Conservation (phyloP, 1,284 basidiomycete species). For the Earliella scabrosa region DNA sequence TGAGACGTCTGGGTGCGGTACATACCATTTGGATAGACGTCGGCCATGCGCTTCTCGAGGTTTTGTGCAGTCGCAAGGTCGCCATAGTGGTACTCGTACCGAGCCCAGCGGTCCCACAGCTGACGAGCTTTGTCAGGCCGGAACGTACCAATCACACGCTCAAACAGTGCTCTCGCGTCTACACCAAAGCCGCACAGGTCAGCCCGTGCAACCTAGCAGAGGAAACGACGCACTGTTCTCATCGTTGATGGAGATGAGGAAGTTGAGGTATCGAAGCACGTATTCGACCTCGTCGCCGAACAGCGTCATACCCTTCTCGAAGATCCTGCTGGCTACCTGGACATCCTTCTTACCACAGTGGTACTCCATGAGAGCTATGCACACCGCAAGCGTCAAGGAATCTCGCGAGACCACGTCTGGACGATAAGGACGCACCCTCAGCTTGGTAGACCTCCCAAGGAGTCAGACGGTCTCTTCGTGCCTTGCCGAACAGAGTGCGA, state of each 20-base stretch:
- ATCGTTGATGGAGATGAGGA: conserved; percentile 95
- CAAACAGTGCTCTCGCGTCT: conserved; percentile 97
- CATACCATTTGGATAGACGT: conserved; percentile 87
- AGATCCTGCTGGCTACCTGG: conserved; percentile 88
- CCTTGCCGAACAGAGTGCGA: conserved; percentile 81
- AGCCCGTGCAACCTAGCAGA: neutral
- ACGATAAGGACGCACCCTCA: conserved; percentile 63
- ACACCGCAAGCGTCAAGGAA: conserved; percentile 1
- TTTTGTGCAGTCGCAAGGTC: conserved; percentile 90
- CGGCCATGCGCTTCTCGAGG: conserved; percentile 86
- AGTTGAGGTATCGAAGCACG: conserved; percentile 89
- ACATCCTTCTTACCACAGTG: conserved; percentile 86
- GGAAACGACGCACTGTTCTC: conserved; percentile 77
- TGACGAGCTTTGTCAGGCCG: conserved; percentile 80
- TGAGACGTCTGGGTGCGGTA: too few species aligned
- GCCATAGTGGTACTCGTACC: conserved; percentile 95
- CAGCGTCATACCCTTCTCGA: conserved; percentile 90
- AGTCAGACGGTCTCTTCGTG: conserved; percentile 83
- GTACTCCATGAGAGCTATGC: conserved; percentile 91
- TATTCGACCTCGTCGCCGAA: conserved; percentile 88
- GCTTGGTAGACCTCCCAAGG: conserved; percentile 97
- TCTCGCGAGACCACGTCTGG: neutral
- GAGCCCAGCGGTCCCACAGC: conserved; percentile 95
- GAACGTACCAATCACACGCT: conserved; percentile 84
- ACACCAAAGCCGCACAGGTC: conserved; percentile 10